Evolutionary conservation across 495 filamentous ascomycete species (phyloP).

Genomic region (Penicillium canescens): DNA sequence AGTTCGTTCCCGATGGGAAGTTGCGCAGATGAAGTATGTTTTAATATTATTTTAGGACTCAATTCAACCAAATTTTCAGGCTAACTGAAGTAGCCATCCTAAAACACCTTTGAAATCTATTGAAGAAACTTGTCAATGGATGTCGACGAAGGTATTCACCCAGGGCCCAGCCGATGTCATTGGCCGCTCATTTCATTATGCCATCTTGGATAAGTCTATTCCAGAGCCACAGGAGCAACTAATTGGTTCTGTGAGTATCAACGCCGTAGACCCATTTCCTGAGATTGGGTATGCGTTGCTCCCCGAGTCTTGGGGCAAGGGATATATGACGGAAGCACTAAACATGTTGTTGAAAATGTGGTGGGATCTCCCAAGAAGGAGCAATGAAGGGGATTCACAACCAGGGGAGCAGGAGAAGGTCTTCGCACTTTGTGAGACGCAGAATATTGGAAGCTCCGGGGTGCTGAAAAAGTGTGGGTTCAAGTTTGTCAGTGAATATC

Average conservation of each 20-base stretch:
- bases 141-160: conserved; percentile 17
- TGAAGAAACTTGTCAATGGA: conserved; percentile 21
- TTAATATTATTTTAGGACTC: too few species aligned
- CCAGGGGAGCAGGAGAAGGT: conserved; percentile 12
- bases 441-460: conserved; percentile 27
- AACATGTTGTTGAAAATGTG: conserved; percentile 22
- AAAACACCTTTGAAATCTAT: conserved; percentile 22
- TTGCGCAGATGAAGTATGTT: conserved; percentile 22
- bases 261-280: conserved; percentile 18
- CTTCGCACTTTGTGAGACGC: conserved; percentile 24
- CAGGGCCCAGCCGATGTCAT: conserved; percentile 16
- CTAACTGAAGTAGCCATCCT: conserved; percentile 13
- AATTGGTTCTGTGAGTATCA: conserved; percentile 25
- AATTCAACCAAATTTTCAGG: not conserved
- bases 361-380: conserved; percentile 19
- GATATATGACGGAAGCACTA: conserved; percentile 35
- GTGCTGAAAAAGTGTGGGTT: conserved; percentile 38
- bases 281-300: conserved; percentile 35
- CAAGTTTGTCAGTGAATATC: conserved; percentile 33
- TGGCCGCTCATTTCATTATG: conserved; percentile 21
- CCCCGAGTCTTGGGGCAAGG: conserved; percentile 32
- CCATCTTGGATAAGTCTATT: conserved; percentile 23
- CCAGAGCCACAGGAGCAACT: conserved; percentile 11
- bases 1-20: conserved; percentile 18
- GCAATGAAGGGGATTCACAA: not conserved